These are phyloP conservation scores for Paramecium sexaurelia DNA, from an alignment of 73 alveolate species.

Conservation along the genomic window DNA sequence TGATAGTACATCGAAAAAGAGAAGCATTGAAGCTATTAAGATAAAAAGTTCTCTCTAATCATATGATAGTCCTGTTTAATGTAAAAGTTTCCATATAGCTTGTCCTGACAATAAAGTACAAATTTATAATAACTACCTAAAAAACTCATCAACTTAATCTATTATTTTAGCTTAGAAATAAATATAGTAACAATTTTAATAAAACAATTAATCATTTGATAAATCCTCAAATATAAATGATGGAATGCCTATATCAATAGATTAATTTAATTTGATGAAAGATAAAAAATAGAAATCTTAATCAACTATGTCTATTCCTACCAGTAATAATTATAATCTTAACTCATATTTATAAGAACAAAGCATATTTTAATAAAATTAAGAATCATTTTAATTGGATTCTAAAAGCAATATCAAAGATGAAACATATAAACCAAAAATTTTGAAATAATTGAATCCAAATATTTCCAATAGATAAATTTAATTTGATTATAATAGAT, in stretches of 20 bases:
- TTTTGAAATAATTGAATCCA: not conserved
- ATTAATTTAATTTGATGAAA: slow-evolving; percentile 16
- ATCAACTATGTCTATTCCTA: slow-evolving; percentile 34
- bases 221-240: not conserved
- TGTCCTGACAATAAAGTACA: not conserved
- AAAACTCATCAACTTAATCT: not conserved
- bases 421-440: not conserved
- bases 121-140: not conserved
- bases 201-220: slow-evolving; percentile 23
- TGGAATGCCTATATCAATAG: not conserved
- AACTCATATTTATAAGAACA: not conserved
- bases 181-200: not conserved
- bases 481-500: not conserved
- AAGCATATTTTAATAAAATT: slow-evolving; percentile 37
- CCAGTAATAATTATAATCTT: slow-evolving; percentile 10
- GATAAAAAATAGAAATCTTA: slow-evolving; percentile 5
- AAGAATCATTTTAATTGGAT: slow-evolving; percentile 30
- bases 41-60: not conserved
- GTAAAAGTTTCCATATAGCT: slow-evolving; percentile 49
- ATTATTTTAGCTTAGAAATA: not conserved
- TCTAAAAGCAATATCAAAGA: not conserved
- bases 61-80: slow-evolving; percentile 52
- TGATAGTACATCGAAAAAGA: slow-evolving; percentile 31
- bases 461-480: not conserved
- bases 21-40: not conserved